phyloP scores from a whole-genome alignment of 2,329 filamentous ascomycete genomes.

The Aureobasidium sp. region DNA sequence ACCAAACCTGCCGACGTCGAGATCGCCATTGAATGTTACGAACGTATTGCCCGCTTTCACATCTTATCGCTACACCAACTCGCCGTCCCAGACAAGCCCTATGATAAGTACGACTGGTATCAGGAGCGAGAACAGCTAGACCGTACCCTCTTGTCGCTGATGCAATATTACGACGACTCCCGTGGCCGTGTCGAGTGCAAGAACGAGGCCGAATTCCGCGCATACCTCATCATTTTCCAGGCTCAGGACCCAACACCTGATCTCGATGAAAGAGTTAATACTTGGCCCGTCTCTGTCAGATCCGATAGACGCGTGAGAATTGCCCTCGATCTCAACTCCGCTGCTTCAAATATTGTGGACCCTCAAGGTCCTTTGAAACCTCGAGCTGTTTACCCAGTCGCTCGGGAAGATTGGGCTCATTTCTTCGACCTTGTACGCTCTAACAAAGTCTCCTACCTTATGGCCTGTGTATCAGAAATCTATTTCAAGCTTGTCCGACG shows the following conservation, averaged over 20 bases:
- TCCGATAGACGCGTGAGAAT: conserved; percentile 47
- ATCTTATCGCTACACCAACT: conserved; percentile 56
- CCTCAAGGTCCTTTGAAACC: conserved; percentile 46
- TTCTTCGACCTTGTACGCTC: conserved; percentile 54
- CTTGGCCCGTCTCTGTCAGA: conserved; percentile 45
- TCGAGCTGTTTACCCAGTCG: conserved; percentile 44
- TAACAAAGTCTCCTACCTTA: conserved; percentile 50
- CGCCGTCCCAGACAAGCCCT: conserved; percentile 42
- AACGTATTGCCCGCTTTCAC: conserved; percentile 57
- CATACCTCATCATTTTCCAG: conserved; percentile 54
- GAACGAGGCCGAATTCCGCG: conserved; percentile 58
- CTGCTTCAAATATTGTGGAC: conserved; percentile 47
- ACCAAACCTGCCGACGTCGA: conserved; percentile 49
- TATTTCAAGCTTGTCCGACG: conserved; percentile 54
- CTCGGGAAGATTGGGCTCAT: conserved; percentile 50
- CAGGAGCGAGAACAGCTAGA: conserved; percentile 60
- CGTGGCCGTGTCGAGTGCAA: conserved; percentile 42
- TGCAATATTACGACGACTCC: conserved; percentile 54
- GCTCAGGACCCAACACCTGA: conserved; percentile 45
- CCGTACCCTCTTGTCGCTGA: conserved; percentile 53
- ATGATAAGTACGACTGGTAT: conserved; percentile 46
- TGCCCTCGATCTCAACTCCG: conserved; percentile 51
- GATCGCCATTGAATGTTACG: conserved; percentile 53
- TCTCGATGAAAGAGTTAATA: conserved; percentile 52
- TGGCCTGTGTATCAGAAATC: conserved; percentile 58